phyloP scores from a whole-genome alignment of 2,329 filamentous ascomycete species.

The Fusarium longipes region DNA sequence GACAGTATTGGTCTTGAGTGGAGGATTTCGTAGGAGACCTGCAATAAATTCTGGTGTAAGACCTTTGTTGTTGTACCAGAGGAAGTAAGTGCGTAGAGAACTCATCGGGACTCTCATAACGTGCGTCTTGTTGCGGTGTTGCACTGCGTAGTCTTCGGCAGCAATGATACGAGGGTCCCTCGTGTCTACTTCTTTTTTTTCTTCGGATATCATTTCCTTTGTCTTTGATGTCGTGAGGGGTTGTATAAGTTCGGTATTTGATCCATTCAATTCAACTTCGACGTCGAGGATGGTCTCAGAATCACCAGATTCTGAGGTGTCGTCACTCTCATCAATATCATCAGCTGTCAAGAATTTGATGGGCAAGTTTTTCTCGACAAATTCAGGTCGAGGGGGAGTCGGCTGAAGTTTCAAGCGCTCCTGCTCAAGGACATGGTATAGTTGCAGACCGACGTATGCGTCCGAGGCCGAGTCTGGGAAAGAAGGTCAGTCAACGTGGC shows the following conservation, averaged over 20 bases:
- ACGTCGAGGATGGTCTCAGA: conserved; percentile 21
- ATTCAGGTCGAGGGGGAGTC: conserved; percentile 74
- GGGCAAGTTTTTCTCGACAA: conserved; percentile 73
- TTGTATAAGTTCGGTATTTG: background rate
- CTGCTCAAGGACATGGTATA: conserved; percentile 78
- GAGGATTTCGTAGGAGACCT: conserved; percentile 67
- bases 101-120: conserved; percentile 44
- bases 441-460: conserved; percentile 80
- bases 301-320: conserved; percentile 45
- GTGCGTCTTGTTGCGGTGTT: conserved; percentile 52
- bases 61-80: conserved; percentile 69
- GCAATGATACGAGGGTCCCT: conserved; percentile 57
- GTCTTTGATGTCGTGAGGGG: background rate
- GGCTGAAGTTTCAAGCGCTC: conserved; percentile 75
- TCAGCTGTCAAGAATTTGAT: conserved; percentile 62
- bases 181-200: background rate
- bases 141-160: conserved; percentile 54
- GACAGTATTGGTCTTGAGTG: conserved; percentile 67
- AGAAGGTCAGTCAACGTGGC: conserved; percentile 6
- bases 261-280: conserved; percentile 12
- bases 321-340: conserved; percentile 49
- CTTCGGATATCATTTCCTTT: background rate
- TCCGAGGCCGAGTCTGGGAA: conserved; percentile 79
- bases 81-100: conserved; percentile 67
- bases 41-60: conserved; percentile 64